These are phyloP conservation scores for Kurtzmaniella quercitrusa DNA, from an alignment of 1,139 yeast genomes.

Conservation along the genomic window DNA sequence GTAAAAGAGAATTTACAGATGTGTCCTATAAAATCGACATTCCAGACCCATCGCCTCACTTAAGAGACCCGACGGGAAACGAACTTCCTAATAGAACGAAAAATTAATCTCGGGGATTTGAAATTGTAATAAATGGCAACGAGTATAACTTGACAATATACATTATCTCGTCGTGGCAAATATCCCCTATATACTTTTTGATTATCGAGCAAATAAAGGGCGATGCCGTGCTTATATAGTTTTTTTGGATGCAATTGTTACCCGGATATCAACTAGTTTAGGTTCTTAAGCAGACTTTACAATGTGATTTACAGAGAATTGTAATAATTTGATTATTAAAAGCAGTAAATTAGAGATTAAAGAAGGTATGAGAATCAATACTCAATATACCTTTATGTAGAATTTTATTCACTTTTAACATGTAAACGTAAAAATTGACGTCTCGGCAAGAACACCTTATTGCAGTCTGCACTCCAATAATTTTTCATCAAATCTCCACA, in stretches of 20 bases:
- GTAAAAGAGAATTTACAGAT: conserved; percentile 12
- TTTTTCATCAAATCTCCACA: too few species aligned
- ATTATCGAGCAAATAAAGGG: conserved; percentile 33
- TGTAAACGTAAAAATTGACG: too few species aligned
- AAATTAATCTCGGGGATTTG: conserved; percentile 47
- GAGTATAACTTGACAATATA: conserved; percentile 57
- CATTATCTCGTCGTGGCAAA: conserved; percentile 71
- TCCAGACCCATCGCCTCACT: conserved; percentile 53
- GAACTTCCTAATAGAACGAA: conserved; percentile 61
- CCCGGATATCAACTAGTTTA: conserved; percentile 5
- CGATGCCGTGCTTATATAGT: conserved; percentile 8
- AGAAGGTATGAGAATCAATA: too few species aligned
- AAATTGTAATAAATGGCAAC: conserved; percentile 51
- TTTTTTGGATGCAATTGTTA: conserved; percentile 1
- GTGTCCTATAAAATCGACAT: conserved; percentile 62
- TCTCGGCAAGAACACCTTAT: too few species aligned
- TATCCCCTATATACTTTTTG: conserved; percentile 58
- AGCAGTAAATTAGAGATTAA: too few species aligned
- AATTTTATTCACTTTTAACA: too few species aligned
- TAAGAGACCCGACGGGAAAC: conserved; percentile 45
- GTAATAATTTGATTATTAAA: too few species aligned
- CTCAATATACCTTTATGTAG: too few species aligned
- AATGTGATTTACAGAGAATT: too few species aligned
- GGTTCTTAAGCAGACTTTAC: background rate
- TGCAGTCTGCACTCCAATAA: too few species aligned